Percentiles rank a stretch among this genome's conserved stretches.
phyloP scores from a whole-genome alignment of 2,329 filamentous ascomycete species.

The Thielaviopsis populi region DNA sequence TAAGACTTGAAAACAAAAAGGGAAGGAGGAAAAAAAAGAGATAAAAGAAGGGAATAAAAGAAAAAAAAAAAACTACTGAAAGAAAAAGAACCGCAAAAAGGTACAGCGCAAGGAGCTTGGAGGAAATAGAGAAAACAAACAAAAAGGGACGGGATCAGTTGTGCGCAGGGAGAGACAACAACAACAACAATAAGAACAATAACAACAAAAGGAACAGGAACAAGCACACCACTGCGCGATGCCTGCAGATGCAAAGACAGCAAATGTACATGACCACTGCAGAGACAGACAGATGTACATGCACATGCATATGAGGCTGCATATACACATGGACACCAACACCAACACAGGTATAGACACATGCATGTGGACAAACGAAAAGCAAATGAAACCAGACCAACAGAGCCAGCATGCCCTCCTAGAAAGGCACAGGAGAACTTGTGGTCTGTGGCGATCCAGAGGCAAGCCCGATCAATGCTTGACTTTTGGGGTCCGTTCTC shows the following conservation, averaged over 20 bases:
- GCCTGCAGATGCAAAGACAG: not conserved
- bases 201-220: not conserved
- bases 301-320: too few relatives aligned
- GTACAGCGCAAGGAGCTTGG: not conserved
- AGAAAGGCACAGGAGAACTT: not conserved
- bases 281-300: too few relatives aligned
- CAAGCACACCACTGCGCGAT: too few relatives aligned
- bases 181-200: not conserved
- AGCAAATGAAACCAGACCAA: not conserved
- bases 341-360: too few relatives aligned
- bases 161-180: slow-evolving; percentile 3
- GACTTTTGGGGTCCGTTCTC: not conserved
- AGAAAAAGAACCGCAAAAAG: not conserved
- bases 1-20: not conserved
- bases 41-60: not conserved
- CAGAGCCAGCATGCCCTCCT: not conserved
- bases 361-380: too few relatives aligned
- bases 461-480: slow-evolving; percentile 1
- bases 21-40: not conserved
- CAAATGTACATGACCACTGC: too few relatives aligned
- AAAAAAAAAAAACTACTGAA: not conserved
- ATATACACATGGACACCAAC: too few relatives aligned
- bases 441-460: not conserved
- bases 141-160: not conserved
- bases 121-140: not conserved